A percentile compares a stretch with the other conserved stretches of the same genome.
Evolutionary conservation across 495 filamentous ascomycete genomes (phyloP).

Genomic region (Neurospora discreta): DNA sequence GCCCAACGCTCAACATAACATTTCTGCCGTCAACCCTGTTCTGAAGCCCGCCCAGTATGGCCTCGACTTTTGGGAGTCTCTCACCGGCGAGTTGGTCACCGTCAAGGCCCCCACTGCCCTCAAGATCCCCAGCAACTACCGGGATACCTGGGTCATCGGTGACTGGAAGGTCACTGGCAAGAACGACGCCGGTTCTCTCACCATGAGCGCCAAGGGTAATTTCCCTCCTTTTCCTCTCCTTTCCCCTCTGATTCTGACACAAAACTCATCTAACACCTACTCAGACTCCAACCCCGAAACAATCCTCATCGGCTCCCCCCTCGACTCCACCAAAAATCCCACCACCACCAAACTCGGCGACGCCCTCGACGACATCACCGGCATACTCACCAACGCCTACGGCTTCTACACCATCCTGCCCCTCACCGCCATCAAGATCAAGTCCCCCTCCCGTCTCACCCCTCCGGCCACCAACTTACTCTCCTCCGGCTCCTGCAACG

Average conservation of each 20-base stretch:
- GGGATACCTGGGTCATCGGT: constrained; percentile 52
- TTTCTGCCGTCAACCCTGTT: constrained; percentile 43
- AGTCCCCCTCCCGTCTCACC: constrained; percentile 22
- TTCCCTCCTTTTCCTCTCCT: neutral
- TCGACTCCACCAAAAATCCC: constrained; percentile 48
- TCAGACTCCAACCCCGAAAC: constrained; percentile 50
- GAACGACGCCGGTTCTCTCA: constrained; percentile 45
- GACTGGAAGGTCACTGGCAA: constrained; percentile 41
- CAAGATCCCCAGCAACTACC: constrained; percentile 42
- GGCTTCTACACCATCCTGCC: constrained; percentile 53
- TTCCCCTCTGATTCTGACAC: too few species aligned
- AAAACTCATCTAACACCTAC: neutral
- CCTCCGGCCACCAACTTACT: constrained; percentile 23
- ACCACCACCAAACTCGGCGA: constrained; percentile 45
- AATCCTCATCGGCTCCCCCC: constrained; percentile 45
- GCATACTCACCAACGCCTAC: constrained; percentile 44
- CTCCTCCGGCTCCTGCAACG: constrained; percentile 36
- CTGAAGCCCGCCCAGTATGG: constrained; percentile 44
- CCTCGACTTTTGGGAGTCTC: constrained; percentile 54
- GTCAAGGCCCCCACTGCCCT: constrained; percentile 37
- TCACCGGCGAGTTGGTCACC: constrained; percentile 47
- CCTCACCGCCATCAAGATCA: constrained; percentile 34
- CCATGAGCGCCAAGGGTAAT: constrained; percentile 33
- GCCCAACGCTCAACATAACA: constrained; percentile 40
- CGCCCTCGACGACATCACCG: constrained; percentile 43